These are phyloP conservation scores for Phaeoacremonium minimum DNA, from an alignment of 2,329 filamentous ascomycete species.

Conservation along the genomic window DNA sequence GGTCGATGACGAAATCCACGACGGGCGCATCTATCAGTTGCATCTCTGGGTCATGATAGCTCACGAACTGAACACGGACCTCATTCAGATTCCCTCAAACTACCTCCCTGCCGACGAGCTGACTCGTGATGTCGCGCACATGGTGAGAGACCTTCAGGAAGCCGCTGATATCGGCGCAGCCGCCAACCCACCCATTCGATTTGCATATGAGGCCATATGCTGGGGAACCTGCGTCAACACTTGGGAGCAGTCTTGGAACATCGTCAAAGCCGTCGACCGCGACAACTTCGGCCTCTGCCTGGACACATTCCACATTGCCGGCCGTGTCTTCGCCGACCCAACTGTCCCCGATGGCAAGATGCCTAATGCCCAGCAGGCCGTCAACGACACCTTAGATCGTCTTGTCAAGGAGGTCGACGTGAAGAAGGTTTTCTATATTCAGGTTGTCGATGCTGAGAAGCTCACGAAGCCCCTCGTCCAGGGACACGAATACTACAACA, in stretches of 20 bases:
- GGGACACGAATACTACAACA: slow-evolving; percentile 48
- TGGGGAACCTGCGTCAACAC: slow-evolving; percentile 57
- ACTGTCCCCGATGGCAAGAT: slow-evolving; percentile 33
- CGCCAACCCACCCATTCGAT: slow-evolving; percentile 41
- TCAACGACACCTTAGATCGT: slow-evolving; percentile 38
- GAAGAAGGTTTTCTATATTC: slow-evolving; percentile 57
- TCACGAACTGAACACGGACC: slow-evolving; percentile 49
- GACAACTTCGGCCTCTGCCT: slow-evolving; percentile 58
- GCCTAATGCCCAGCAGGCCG: slow-evolving; percentile 35
- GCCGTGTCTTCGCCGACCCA: slow-evolving; percentile 53
- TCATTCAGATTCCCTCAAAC: slow-evolving; percentile 58
- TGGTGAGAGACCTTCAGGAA: slow-evolving; percentile 47
- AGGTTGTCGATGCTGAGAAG: slow-evolving; percentile 57
- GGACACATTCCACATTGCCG: slow-evolving; percentile 61
- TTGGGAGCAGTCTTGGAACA: slow-evolving; percentile 55
- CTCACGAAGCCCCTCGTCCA: slow-evolving; percentile 41
- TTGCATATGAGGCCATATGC: slow-evolving; percentile 56
- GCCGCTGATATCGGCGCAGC: slow-evolving; percentile 51
- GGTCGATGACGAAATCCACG: slow-evolving; percentile 43
- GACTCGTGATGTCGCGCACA: slow-evolving; percentile 34
- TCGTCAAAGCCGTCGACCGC: slow-evolving; percentile 48
- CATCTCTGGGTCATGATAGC: slow-evolving; percentile 56
- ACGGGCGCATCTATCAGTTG: slow-evolving; percentile 46
- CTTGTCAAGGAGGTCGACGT: slow-evolving; percentile 40
- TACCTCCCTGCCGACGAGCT: slow-evolving; percentile 38